Evolutionary conservation across 1,284 basidiomycete species (phyloP), one percentile per base, ranked within the genome.

Genomic region (Melampsora larici-populina): DNA sequence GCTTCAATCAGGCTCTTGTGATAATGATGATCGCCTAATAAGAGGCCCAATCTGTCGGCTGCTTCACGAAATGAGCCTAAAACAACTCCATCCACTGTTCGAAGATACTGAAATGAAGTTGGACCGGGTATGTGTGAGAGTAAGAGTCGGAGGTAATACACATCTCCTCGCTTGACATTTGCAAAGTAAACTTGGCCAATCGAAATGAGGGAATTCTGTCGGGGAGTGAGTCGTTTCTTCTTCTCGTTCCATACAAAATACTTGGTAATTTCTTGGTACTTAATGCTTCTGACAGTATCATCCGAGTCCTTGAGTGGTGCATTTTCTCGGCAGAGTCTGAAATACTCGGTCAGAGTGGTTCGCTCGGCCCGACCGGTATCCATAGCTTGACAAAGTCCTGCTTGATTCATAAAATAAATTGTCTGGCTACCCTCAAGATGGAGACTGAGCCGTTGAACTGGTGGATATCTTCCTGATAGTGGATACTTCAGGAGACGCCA

Each of bases 401-500:
- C 7, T 2, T 63, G 21, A n/a, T 33, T n/a, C n/a, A 9, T 5
- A n/a, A 9, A 73, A 24, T 46, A 64, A 13, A 73, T 17, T 1
- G 13, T 48, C 18, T 73, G 71, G 11, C 51, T 13, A 9, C n/a
- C 24, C 8, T 36, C 15, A 6, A 65, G 43, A 26, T 73, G 71
- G 2, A 73, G 13, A 26, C 13, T 17, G 7, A 73, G 46, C 5
- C 71, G 1, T 13, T 11, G 24, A 3, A 65, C 24, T 15, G 71
- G 2, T 21, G 71, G 71, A 13, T 31, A n/a, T 11, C 46, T 33
- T 3, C 43, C 62, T 29, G 21, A 33, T 11, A 73, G 58, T 11
- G 21, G 26, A 29, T 29, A 73, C 11, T 64, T 26, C 15, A 73
- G 49, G 18, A 73, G n/a, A 0, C 46, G 2, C 86, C 84, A 33